Conservation (phyloP, 1,284 basidiomycete genomes). For the Ustilago bromivora region DNA sequence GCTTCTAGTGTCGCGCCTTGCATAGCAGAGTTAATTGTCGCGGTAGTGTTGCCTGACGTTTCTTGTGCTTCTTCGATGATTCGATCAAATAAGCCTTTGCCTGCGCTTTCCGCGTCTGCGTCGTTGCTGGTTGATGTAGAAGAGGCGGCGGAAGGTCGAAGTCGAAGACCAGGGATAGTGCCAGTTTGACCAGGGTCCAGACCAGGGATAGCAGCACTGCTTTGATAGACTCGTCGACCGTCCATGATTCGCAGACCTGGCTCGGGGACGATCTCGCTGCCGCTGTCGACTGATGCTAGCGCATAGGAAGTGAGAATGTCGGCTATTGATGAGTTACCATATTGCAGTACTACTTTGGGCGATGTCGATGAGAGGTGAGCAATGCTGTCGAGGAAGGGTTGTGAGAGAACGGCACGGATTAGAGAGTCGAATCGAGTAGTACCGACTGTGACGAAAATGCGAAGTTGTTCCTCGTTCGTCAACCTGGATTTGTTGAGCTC, state of each 20-base stretch:
- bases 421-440: constrained; percentile 62
- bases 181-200: constrained; percentile 51
- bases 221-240: constrained; percentile 48
- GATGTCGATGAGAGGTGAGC: constrained; percentile 16
- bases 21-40: constrained; percentile 5
- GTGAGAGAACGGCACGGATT: constrained; percentile 41
- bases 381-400: constrained; percentile 31
- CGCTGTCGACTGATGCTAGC: constrained; percentile 35
- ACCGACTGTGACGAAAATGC: constrained; percentile 61
- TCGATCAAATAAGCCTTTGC: constrained; percentile 28
- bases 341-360: constrained; percentile 28
- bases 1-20: constrained; percentile 32
- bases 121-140: background rate
- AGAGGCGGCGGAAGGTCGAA: constrained; percentile 7
- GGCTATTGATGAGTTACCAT: constrained; percentile 46
- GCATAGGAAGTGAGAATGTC: constrained; percentile 33
- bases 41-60: constrained; percentile 7
- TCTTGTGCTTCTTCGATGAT: constrained; percentile 38
- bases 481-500: background rate
- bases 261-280: constrained; percentile 44
- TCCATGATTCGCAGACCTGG: constrained; percentile 46
- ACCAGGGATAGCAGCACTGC: constrained; percentile 13
- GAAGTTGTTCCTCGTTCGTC: background rate
- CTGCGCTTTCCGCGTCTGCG: constrained; percentile 4
- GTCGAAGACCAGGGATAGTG: constrained; percentile 30